Evolutionary conservation across 768 basidiomycete species (phyloP), one percentile per base, ranked within the genome.

Genomic region (Vararia minispora): DNA sequence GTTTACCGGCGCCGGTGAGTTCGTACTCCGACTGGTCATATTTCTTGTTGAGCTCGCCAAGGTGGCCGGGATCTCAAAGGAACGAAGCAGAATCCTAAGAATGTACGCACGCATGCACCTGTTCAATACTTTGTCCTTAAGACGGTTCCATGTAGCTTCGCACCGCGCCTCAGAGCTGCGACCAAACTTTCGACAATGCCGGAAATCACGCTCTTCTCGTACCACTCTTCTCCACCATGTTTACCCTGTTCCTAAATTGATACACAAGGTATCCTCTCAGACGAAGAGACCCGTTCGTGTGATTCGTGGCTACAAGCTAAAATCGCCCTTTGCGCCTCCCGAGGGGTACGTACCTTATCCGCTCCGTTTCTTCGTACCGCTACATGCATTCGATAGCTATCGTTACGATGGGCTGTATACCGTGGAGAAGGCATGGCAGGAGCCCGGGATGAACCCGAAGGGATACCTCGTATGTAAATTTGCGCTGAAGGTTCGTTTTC

Each of bases 51-150:
- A 33, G 18, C 18, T 14, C 4, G 7, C 16, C 5, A 14, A 74
- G 89, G 90, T 27, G 91, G 91, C 8, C 71, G 91, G 25, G 80
- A 91, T 57, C 65, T 94, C 28, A 88, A 69, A 56, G 91, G 91
- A 9, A 94, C 91, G 0, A 81, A 80, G 54, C 56, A 62, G 3
- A 71, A 72, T 2, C 89, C 85, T 0, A 91, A 92, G 58, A 94
- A 94, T 59, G 87, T 87, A 35, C 25, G 72, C 55, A 14, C 24
- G 25, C 9, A 7, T 26, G 13, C 25, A 26, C 28, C 34, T 28
- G 37, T 26, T 36, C 28, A 21, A 34, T 34, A 16, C 33, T 20
- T 40, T 27, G 21, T 28, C 14, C 12, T 24, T 13, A 9, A 33
- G 26, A 6, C 14, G 28, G 18, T 20, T 24, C 28, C 28, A n/a